Evolutionary conservation across 2,329 filamentous ascomycete species (phyloP), one percentile per base, ranked within the genome.

Genomic region (Metarhizium anisopliae): DNA sequence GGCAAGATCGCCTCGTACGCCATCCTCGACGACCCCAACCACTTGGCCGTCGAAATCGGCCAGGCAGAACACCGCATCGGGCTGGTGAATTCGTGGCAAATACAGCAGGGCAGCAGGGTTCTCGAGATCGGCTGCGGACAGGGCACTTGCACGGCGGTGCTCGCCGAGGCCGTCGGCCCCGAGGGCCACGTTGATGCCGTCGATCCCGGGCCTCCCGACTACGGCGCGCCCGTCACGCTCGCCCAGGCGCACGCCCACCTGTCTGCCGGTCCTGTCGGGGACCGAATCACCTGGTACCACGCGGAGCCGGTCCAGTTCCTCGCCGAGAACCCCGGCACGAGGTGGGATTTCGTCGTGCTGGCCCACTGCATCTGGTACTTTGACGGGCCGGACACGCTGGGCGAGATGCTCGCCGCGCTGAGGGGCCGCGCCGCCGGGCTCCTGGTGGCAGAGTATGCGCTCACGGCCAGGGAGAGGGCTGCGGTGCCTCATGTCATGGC

Each of bases 61-160:
- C 64, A 67, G 56, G 68, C 67, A 7, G 57, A 62, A 38, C 74
- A 76, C 58, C 71, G 73, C 35, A 62, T 73, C 32, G 56, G 61
- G 3, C 65, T 76, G 13, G 52, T 71, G 36, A 63, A 69, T 47
- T 55, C 60, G 30, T 77, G 71, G 71, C 59, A 61, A 29, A 68
- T 76, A 54, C 20, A 56, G 1, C 65, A 69, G 0, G 74, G 74
- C 57, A 69, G 70, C 32, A 72, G 69, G 3, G 64, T 83, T 6
- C 71, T 85, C 2, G 82, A 84, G 63, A 65, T 85, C 42, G 81
- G 81, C 52, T 84, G 81, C 65, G 82, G 81, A 1, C 82, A 84
- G 60, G 82, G 81, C 2, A 79, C 80, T 57, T 77, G 75, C 60
- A 83, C 82, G 2, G 70, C 75, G 11, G 77, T 76, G 2, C 73